Evolutionary conservation across 805 yeast genomes (phyloP), one percentile per base, ranked within the genome.

Genomic region (Myxozyma neglecta): DNA sequence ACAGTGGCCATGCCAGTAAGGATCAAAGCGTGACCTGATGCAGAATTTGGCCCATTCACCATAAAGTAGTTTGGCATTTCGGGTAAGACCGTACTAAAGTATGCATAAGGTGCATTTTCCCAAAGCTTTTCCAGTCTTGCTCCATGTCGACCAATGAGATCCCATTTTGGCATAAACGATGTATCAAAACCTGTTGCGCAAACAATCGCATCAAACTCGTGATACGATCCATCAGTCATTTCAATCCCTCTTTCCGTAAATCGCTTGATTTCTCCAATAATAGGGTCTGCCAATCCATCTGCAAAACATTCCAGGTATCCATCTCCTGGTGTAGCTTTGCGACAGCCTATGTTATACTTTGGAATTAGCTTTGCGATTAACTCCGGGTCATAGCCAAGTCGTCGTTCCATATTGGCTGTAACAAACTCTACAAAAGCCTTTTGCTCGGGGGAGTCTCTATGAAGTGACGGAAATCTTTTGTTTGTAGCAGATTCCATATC

Each of bases 261-360:
- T 14, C 48, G 39, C 35, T 46, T 54, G 43, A 67, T 67, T 10
- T 39, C 59, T n/a, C 57, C 63, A 20, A 53, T 53, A 32, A 64
- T 55, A 3, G 57, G 50, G 34, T 50, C 52, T 18, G 68, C 70
- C 24, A 57, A 45, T 14, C 49, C 53, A 39, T 53, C 35, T 10
- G 56, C 55, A 36, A 67, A 45, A 11, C 70, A 59, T 42, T 67
- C 63, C 16, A 67, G 60, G 48, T 67, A 67, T 14, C 60, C 63
- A 24, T 50, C 45, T 16, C 70, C 70, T 10, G 70, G 70, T 13
- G 70, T 67, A 46, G 64, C 65, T 36, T 70, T 40, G 3, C 70
- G 64, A 45, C 70, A 67, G 8, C 67, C 66, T 8, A 58, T 42
- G 2, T 62, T 49, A 35, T 58, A 67, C 29, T 67, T 64, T 6